Conservation (phyloP, 1,284 basidiomycete species). For the Ceratobasidium papillatum region DNA sequence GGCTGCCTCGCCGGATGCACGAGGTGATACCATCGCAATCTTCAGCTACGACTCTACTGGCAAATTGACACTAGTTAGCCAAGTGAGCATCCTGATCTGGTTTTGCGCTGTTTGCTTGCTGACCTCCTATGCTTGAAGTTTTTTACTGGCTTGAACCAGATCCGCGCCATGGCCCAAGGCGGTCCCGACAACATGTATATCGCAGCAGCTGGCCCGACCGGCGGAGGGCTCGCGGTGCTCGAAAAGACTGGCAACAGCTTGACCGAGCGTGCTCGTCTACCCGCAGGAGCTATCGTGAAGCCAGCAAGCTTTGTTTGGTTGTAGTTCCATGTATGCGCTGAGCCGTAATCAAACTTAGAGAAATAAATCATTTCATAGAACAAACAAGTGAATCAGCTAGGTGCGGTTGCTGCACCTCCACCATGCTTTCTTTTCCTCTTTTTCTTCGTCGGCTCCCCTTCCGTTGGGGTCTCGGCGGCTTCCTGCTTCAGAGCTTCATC, state of each 20-base stretch:
- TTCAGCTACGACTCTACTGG: slow-evolving; percentile 37
- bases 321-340: slow-evolving; percentile 5
- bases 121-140: slow-evolving; percentile 49
- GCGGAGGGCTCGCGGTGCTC: slow-evolving; percentile 67
- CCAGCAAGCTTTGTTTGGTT: slow-evolving; percentile 45
- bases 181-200: slow-evolving; percentile 64
- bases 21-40: slow-evolving; percentile 44
- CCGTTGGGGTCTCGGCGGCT: neutral
- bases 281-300: slow-evolving; percentile 34
- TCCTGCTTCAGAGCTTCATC: slow-evolving; percentile 47
- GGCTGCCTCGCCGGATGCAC: slow-evolving; percentile 53
- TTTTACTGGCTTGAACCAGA: slow-evolving; percentile 69
- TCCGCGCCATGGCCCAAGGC: slow-evolving; percentile 70
- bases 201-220: slow-evolving; percentile 63
- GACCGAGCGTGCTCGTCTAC: slow-evolving; percentile 47
- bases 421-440: slow-evolving; percentile 34
- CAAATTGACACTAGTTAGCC: slow-evolving; percentile 56
- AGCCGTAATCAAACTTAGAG: neutral
- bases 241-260: slow-evolving; percentile 58
- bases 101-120: neutral
- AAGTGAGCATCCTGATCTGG: slow-evolving; percentile 45
- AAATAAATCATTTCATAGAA: slow-evolving; percentile 9
- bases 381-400: neutral
- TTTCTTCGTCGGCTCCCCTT: slow-evolving; percentile 14
- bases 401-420: neutral